Percentiles rank a stretch among this genome's conserved stretches.
These are phyloP conservation scores for Penicillium decumbens DNA, from an alignment of 2,329 filamentous ascomycete species.

Conservation along the genomic window DNA sequence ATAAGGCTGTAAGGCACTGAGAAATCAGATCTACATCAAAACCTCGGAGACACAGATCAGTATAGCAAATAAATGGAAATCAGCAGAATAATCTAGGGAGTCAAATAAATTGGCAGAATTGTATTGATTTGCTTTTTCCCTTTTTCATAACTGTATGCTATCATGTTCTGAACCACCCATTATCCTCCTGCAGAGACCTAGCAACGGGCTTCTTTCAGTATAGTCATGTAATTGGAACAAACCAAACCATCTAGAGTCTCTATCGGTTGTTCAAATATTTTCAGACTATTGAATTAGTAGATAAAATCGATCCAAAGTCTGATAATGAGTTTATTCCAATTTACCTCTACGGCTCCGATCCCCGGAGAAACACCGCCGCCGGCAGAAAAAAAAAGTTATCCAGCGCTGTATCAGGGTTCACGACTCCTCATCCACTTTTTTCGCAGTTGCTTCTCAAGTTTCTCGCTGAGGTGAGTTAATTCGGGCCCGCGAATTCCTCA, in stretches of 20 bases:
- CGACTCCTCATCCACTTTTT: slow-evolving; percentile 9
- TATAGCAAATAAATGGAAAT: background rate
- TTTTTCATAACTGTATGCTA: background rate
- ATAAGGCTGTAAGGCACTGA: slow-evolving; percentile 1
- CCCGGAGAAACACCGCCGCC: slow-evolving; percentile 23
- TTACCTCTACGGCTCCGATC: background rate
- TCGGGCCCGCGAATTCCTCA: background rate
- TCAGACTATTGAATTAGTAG: no score
- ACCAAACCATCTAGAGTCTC: no score
- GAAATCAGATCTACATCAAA: background rate
- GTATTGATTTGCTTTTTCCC: no score
- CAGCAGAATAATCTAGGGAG: background rate
- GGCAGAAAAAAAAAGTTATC: slow-evolving; percentile 24
- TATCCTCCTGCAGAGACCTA: background rate
- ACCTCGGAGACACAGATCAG: background rate
- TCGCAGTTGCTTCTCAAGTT: slow-evolving; percentile 23
- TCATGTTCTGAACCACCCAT: background rate
- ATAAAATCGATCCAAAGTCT: background rate
- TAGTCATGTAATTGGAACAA: background rate
- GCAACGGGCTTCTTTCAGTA: no score
- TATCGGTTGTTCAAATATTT: no score
- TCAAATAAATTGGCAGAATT: no score
- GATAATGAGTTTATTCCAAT: background rate
- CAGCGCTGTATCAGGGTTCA: slow-evolving; percentile 9
- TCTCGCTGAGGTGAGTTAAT: slow-evolving; percentile 21